A percentile compares a stretch with the other conserved stretches of the same genome.
Conservation (phyloP, 768 basidiomycete genomes). For the Podaxis sp. region DNA sequence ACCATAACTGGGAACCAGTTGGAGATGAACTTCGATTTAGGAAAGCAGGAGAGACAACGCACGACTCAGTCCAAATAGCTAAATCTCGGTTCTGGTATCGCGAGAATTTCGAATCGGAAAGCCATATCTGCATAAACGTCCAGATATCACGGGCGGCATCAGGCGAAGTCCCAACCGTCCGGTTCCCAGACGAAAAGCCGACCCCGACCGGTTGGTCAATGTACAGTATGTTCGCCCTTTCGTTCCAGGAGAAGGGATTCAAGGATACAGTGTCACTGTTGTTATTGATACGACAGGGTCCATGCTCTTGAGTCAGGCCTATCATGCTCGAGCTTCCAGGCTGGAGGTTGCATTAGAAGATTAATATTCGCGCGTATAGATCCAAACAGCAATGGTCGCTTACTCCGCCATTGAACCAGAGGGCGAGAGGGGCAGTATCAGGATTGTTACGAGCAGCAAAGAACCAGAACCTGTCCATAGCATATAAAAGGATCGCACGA, state of each 20-base stretch:
- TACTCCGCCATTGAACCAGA: conserved; percentile 70
- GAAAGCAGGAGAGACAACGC: conserved; percentile 16
- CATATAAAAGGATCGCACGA: background rate
- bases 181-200: conserved; percentile 59
- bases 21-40: background rate
- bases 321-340: conserved; percentile 59
- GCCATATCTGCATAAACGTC: conserved; percentile 64
- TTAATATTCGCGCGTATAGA: background rate
- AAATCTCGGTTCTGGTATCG: conserved; percentile 44
- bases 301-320: conserved; percentile 73
- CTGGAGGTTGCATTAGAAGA: conserved; percentile 22
- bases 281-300: conserved; percentile 68
- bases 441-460: conserved; percentile 63
- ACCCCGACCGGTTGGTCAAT: conserved; percentile 66
- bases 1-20: conserved; percentile 47
- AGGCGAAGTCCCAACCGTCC: conserved; percentile 49
- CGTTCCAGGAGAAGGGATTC: conserved; percentile 64
- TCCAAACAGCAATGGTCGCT: conserved; percentile 17
- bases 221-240: conserved; percentile 53
- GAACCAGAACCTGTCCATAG: conserved; percentile 59
- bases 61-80: conserved; percentile 68
- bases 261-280: conserved; percentile 46
- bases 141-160: conserved; percentile 58
- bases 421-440: conserved; percentile 57
- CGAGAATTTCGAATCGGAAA: conserved; percentile 52